phyloP scores from a whole-genome alignment of 306 rosid genomes.

The Dryas alaskensis region DNA sequence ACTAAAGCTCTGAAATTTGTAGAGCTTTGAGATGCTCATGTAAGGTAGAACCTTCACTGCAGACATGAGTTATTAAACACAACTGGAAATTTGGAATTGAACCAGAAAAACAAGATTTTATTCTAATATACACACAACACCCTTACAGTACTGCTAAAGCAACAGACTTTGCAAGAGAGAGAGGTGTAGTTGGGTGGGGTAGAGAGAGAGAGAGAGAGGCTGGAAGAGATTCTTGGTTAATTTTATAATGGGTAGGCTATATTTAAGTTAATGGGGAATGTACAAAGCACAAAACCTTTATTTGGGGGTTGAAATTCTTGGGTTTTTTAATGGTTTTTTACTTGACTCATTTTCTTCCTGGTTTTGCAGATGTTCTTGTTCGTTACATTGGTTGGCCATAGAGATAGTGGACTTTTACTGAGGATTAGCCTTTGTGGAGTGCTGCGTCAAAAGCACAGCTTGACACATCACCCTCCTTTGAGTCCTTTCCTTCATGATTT shows the following conservation, averaged over 20 bases:
- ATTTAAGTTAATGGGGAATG: conserved; percentile 39
- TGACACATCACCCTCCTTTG: conserved; percentile 29
- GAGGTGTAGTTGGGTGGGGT: conserved; percentile 42
- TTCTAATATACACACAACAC: conserved; percentile 21
- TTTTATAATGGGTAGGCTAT: conserved; percentile 31
- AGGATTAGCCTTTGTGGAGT: conserved; percentile 1
- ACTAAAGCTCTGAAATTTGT: conserved; percentile 35
- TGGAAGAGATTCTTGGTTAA: conserved; percentile 18
- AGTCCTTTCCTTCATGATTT: conserved; percentile 20
- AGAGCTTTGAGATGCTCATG: conserved; percentile 46
- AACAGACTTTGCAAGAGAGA: conserved; percentile 35
- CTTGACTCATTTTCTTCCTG: conserved; percentile 35
- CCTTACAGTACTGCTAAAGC: conserved; percentile 33
- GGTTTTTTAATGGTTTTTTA: conserved; percentile 38
- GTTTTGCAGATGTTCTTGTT: conserved; percentile 13
- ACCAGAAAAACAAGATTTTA: conserved; percentile 22
- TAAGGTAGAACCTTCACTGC: conserved; percentile 31
- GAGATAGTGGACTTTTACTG: background rate
- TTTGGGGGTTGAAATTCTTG: conserved; percentile 26
- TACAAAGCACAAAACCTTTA: conserved; percentile 37
- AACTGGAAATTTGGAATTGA: conserved; percentile 28
- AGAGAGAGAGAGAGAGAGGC: conserved; percentile 19
- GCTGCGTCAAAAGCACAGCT: conserved; percentile 29
- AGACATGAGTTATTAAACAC: conserved; percentile 34
- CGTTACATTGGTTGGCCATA: conserved; percentile 27